phyloP scores from a whole-genome alignment of 306 rosid species.

The Potentilla sterilis region DNA sequence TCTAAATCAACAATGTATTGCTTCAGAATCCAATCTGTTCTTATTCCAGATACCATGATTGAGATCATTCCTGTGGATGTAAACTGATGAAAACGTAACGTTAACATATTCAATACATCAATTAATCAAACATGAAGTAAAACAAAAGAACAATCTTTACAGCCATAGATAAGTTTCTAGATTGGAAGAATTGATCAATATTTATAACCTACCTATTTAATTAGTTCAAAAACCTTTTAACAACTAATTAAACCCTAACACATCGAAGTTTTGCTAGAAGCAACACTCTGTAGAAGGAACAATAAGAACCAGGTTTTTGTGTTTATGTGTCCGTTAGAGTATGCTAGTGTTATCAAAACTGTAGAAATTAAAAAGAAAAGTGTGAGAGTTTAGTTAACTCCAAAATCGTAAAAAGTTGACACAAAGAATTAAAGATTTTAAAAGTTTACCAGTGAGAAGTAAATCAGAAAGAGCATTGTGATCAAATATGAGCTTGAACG shows the following conservation, averaged over 20 bases:
- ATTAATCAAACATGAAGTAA: neutral
- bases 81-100: neutral
- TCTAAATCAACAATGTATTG: neutral
- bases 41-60: neutral
- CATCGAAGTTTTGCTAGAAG: neutral
- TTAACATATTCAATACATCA: neutral
- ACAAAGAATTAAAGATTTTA: neutral
- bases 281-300: neutral
- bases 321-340: no score
- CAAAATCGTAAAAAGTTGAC: neutral
- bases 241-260: neutral
- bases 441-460: neutral
- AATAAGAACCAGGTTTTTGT: neutral
- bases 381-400: neutral
- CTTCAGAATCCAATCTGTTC: neutral
- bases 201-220: neutral
- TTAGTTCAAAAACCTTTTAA: neutral
- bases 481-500: neutral
- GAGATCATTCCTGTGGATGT: neutral
- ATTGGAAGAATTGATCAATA: neutral
- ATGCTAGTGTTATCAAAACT: neutral
- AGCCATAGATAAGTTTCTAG: neutral
- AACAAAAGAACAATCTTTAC: neutral
- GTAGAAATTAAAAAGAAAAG: neutral
- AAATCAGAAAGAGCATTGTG: neutral